Percentiles rank a stretch among this genome's conserved stretches.
Evolutionary conservation across 352 stramenopile genomes (phyloP).

Genomic region (Hyaloperonospora arabidopsidis): DNA sequence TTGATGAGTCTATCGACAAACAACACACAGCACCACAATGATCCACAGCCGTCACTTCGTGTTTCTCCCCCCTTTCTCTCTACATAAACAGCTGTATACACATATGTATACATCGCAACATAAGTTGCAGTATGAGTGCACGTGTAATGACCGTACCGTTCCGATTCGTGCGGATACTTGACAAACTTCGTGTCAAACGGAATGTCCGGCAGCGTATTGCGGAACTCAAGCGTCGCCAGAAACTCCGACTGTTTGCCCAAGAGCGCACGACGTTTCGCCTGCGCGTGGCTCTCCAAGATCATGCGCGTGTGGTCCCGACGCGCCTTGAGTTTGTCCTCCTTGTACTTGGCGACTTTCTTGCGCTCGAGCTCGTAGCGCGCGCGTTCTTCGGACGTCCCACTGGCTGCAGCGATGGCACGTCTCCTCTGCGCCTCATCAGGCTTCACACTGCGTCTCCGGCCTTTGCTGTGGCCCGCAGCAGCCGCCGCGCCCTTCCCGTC

Average conservation of each 20-base stretch:
- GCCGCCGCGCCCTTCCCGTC: slow-evolving; percentile 17
- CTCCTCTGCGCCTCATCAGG: slow-evolving; percentile 33
- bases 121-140: too few relatives aligned
- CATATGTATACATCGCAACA: not conserved
- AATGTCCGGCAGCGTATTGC: slow-evolving; percentile 71
- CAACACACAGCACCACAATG: not conserved
- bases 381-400: slow-evolving; percentile 57
- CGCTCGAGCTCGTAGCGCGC: slow-evolving; percentile 79
- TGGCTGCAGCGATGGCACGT: slow-evolving; percentile 41
- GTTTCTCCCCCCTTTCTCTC: not conserved
- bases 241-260: slow-evolving; percentile 83
- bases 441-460: slow-evolving; percentile 17
- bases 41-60: not conserved
- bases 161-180: slow-evolving; percentile 68
- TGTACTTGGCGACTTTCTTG: slow-evolving; percentile 85
- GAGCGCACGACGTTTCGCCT: slow-evolving; percentile 70
- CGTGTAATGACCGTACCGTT: slow-evolving; percentile 35
- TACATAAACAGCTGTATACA: not conserved
- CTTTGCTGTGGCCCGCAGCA: slow-evolving; percentile 18
- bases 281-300: slow-evolving; percentile 80
- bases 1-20: slow-evolving; percentile 54
- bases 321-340: slow-evolving; percentile 84
- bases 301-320: slow-evolving; percentile 80
- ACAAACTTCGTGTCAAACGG: slow-evolving; percentile 85
- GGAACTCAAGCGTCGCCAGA: slow-evolving; percentile 72